Conservation (phyloP, 306 rosid genomes). For the Vigna radiata region DNA sequence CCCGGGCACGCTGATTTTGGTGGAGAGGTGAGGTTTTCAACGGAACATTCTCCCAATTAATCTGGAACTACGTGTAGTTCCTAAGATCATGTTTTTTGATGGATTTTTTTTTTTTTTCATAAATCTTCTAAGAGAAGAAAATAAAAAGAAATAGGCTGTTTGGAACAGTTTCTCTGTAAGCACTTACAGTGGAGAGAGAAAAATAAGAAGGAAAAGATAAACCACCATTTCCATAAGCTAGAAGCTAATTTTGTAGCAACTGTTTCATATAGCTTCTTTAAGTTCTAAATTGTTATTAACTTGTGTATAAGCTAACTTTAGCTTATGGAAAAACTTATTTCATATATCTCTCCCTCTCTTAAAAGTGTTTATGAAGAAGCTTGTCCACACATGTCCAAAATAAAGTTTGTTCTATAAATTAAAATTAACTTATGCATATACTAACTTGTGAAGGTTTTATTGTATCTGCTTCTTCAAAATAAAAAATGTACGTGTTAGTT, state of each 20-base stretch:
- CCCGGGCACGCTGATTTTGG: slow-evolving; percentile 99
- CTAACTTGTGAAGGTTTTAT: neutral
- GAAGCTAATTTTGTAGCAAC: too few relatives aligned
- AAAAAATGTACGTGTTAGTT: too few relatives aligned
- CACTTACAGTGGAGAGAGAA: too few relatives aligned
- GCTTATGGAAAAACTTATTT: neutral
- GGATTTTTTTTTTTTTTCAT: too few relatives aligned
- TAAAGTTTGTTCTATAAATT: too few relatives aligned
- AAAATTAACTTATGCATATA: too few relatives aligned
- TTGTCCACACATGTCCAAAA: too few relatives aligned
- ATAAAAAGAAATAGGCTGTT: neutral
- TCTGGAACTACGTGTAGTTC: neutral
- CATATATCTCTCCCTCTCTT: neutral
- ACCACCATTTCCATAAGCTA: neutral
- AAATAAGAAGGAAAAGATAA: too few relatives aligned
- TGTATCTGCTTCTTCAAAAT: neutral
- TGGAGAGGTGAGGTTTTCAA: slow-evolving; percentile 73
- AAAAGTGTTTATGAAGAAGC: neutral
- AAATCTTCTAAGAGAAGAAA: neutral
- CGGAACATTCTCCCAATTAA: neutral
- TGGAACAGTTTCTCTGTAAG: too few relatives aligned
- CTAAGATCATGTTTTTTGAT: neutral
- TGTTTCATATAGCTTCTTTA: too few relatives aligned
- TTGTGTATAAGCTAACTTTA: neutral
- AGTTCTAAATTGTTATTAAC: too few relatives aligned